phyloP scores from a whole-genome alignment of 2,329 filamentous ascomycete genomes.

The Epichloe typhina region DNA sequence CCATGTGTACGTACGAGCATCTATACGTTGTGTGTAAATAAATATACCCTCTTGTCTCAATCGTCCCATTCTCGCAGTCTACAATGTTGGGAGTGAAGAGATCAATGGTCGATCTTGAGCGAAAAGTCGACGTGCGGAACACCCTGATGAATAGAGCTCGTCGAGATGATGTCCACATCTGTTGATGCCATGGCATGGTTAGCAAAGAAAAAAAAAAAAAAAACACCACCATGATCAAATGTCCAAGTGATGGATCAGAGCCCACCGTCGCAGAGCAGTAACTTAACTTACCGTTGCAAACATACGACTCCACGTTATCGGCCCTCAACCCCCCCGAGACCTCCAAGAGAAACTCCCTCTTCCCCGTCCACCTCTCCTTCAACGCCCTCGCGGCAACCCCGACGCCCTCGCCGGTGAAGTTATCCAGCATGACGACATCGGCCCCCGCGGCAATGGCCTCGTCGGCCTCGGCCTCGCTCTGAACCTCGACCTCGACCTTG shows the following conservation, averaged over 20 bases:
- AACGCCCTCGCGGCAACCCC: conserved; percentile 59
- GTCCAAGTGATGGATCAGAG: too few relatives aligned
- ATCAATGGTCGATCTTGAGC: conserved; percentile 57
- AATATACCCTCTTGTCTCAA: too few relatives aligned
- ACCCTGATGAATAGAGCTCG: conserved; percentile 92
- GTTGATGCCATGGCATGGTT: not conserved
- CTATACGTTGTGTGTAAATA: not conserved
- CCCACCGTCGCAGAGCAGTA: too few relatives aligned
- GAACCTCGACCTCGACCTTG: conserved; percentile 94
- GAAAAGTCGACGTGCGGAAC: conserved; percentile 92
- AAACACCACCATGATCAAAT: too few relatives aligned
- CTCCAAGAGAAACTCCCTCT: conserved; percentile 67
- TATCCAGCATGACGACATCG: conserved; percentile 95
- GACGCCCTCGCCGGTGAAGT: conserved; percentile 73
- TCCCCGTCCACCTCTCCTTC: conserved; percentile 68
- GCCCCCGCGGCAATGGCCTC: conserved; percentile 84
- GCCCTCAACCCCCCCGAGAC: conserved; percentile 82
- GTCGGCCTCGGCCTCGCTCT: conserved; percentile 75
- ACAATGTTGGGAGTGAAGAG: not conserved
- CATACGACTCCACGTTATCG: conserved; percentile 71
- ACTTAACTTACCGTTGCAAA: conserved; percentile 48
- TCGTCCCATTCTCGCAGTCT: not conserved
- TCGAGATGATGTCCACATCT: conserved; percentile 93
- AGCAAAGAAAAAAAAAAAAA: not conserved
- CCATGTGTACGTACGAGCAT: not conserved